Percentiles rank a stretch among this genome's conserved stretches.
Conservation (phyloP, 2,329 filamentous ascomycete genomes). For the Hypoxylon sp. region DNA sequence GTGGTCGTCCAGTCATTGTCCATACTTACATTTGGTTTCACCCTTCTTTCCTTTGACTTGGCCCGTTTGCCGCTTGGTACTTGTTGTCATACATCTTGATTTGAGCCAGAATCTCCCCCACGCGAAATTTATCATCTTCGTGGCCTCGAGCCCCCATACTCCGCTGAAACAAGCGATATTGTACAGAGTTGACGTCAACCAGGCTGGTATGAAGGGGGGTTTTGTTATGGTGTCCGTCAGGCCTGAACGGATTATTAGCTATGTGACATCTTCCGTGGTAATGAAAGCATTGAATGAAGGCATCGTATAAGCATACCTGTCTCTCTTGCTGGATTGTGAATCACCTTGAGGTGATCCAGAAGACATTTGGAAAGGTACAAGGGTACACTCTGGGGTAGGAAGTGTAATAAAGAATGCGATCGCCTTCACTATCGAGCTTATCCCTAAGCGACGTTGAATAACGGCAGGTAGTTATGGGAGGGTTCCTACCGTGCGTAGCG, state of each 20-base stretch:
- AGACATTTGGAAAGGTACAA: neutral
- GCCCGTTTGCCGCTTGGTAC: neutral
- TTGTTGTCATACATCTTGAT: neutral
- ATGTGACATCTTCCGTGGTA: neutral
- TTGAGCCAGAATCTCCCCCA: neutral
- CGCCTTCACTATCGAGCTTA: neutral
- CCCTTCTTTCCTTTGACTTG: neutral
- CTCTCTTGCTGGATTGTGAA: neutral
- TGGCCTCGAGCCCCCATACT: neutral
- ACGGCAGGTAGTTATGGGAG: neutral
- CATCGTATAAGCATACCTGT: neutral
- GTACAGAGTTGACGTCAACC: neutral
- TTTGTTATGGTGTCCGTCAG: neutral
- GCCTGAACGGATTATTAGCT: neutral
- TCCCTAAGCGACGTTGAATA: neutral
- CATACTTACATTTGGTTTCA: neutral
- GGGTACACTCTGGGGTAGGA: neutral
- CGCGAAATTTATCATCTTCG: neutral
- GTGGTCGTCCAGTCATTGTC: neutral
- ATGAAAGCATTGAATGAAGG: neutral
- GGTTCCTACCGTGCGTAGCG: neutral
- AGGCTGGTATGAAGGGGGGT: neutral
- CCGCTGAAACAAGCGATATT: constrained; percentile 4
- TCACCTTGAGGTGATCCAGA: neutral
- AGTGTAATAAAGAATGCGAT: neutral